Evolutionary conservation across 441 rosid genomes (phyloP).

Genomic region (Euphorbia corollata): DNA sequence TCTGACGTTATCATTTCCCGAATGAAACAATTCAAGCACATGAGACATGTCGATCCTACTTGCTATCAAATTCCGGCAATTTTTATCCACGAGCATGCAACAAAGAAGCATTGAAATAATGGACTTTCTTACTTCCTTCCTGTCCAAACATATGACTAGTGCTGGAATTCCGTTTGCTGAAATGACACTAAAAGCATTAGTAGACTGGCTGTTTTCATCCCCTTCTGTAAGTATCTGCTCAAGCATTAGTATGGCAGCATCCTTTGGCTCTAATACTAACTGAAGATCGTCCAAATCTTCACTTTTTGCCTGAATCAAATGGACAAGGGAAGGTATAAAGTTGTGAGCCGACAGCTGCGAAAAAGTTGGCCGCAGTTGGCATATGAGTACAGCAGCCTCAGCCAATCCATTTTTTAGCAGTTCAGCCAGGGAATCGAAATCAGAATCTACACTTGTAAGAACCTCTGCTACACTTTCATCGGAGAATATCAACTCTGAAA

Average conservation of each 20-base stretch:
- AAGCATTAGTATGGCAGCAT: slow-evolving; percentile 49
- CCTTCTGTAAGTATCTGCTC: slow-evolving; percentile 55
- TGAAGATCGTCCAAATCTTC: slow-evolving; percentile 36
- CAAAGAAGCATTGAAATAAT: slow-evolving; percentile 40
- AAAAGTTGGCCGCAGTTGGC: slow-evolving; percentile 45
- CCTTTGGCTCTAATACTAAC: slow-evolving; percentile 43
- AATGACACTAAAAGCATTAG: slow-evolving; percentile 38
- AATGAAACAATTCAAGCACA: slow-evolving; percentile 55
- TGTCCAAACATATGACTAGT: slow-evolving; percentile 43
- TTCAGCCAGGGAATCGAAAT: slow-evolving; percentile 51
- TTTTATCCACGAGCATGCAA: slow-evolving; percentile 51
- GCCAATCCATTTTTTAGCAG: slow-evolving; percentile 52
- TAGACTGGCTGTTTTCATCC: slow-evolving; percentile 35
- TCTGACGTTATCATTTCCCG: slow-evolving; percentile 44
- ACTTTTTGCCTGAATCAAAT: slow-evolving; percentile 29
- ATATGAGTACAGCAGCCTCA: slow-evolving; percentile 53
- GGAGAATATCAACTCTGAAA: slow-evolving; percentile 36
- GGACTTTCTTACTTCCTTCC: slow-evolving; percentile 39
- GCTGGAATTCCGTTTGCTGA: slow-evolving; percentile 46
- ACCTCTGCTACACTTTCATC: slow-evolving; percentile 45
- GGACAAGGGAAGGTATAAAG: slow-evolving; percentile 46
- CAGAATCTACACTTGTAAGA: slow-evolving; percentile 52
- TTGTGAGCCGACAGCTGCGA: slow-evolving; percentile 46
- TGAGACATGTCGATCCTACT: slow-evolving; percentile 35
- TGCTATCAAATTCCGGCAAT: slow-evolving; percentile 42